Conservation (phyloP, 495 filamentous ascomycete genomes). For the Penicillium subrubescens region DNA sequence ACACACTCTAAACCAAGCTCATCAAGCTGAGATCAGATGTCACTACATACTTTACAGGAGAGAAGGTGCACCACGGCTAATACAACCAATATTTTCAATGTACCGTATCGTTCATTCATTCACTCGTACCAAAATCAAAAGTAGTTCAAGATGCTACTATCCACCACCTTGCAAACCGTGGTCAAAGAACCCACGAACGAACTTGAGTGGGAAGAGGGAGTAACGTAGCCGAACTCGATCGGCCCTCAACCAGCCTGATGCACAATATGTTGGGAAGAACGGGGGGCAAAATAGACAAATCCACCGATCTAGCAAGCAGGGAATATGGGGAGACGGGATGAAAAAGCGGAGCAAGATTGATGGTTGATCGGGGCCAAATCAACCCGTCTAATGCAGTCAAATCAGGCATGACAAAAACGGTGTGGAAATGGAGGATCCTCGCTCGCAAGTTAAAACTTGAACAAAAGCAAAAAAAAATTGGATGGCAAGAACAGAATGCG, state of each 20-base stretch:
- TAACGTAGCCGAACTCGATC: not conserved
- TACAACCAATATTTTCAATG: constrained; percentile 11
- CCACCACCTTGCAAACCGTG: not conserved
- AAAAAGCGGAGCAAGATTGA: constrained; percentile 11
- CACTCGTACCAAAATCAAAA: constrained; percentile 38
- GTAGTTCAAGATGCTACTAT: constrained; percentile 11
- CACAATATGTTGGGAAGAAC: not conserved
- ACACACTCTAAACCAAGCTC: not conserved
- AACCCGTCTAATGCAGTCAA: constrained; percentile 28
- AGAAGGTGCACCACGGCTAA: not conserved
- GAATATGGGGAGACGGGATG: not conserved
- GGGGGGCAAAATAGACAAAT: not conserved
- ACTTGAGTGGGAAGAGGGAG: not conserved
- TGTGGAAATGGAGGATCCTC: not conserved
- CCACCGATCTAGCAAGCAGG: not conserved
- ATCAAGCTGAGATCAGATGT: not conserved
- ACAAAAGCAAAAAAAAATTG: constrained; percentile 8
- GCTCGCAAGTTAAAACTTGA: not conserved
- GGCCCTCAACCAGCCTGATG: not conserved
- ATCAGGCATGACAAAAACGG: not conserved
- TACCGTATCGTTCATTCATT: constrained; percentile 46
- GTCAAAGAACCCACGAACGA: not conserved
- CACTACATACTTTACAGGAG: not conserved
- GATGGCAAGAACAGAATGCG: constrained; percentile 5
- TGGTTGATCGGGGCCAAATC: constrained; percentile 6